These are phyloP conservation scores for Cadophora gregata DNA, from an alignment of 2,329 filamentous ascomycete genomes.

Conservation along the genomic window DNA sequence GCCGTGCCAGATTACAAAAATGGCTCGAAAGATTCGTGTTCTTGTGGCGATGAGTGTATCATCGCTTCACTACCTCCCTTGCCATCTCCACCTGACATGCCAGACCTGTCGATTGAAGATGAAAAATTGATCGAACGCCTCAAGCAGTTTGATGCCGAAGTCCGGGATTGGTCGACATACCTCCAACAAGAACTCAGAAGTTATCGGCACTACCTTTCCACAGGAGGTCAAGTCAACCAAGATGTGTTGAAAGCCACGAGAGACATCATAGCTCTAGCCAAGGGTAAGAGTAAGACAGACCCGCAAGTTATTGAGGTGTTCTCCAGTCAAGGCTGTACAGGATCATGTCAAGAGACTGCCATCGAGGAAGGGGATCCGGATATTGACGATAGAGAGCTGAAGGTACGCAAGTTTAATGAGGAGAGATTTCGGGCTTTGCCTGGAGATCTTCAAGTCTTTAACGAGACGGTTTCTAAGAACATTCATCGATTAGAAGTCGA, in stretches of 20 bases:
- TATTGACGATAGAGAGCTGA: background rate
- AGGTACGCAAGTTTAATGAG: background rate
- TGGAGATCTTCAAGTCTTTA: background rate
- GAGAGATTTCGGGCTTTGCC: background rate
- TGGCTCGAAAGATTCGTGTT: background rate
- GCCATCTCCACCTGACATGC: background rate
- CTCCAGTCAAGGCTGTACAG: background rate
- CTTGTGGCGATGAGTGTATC: background rate
- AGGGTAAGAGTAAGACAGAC: background rate
- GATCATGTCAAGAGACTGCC: background rate
- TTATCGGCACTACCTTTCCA: background rate
- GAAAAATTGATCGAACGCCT: background rate
- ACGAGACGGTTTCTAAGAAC: background rate
- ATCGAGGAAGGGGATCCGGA: background rate
- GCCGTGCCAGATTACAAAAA: background rate
- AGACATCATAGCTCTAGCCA: background rate
- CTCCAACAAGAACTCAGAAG: background rate
- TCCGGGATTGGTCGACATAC: slow-evolving; percentile 1
- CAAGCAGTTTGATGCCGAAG: background rate
- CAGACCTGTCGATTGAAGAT: background rate
- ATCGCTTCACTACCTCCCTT: background rate
- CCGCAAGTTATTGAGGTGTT: background rate
- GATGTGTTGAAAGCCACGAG: background rate
- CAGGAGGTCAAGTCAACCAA: background rate
- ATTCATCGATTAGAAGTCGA: background rate